These are phyloP conservation scores for Crucibulum laeve DNA, from an alignment of 768 basidiomycete genomes.

Conservation along the genomic window DNA sequence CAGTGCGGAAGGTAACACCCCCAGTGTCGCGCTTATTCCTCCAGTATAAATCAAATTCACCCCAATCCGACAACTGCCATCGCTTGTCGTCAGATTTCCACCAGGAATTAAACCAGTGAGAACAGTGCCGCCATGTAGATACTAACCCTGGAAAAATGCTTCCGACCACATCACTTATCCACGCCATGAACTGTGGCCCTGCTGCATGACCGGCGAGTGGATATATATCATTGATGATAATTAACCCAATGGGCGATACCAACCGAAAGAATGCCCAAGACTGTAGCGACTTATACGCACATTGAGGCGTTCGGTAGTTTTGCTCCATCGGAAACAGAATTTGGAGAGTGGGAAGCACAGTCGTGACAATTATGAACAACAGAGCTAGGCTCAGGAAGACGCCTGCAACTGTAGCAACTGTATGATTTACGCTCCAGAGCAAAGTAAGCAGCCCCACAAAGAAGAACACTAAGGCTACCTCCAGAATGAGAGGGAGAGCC, in stretches of 20 bases:
- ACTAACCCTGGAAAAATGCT: background rate
- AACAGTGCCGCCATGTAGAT: background rate
- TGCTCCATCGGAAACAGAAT: conserved; percentile 1
- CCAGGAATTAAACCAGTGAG: background rate
- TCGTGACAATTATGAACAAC: background rate
- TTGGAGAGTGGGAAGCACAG: conserved; percentile 8
- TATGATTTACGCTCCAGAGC: conserved; percentile 12
- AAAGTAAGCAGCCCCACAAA: conserved; percentile 18
- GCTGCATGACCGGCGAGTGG: background rate
- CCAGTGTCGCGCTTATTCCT: background rate
- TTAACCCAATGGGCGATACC: background rate
- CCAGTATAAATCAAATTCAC: background rate
- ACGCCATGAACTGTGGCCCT: background rate
- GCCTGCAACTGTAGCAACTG: conserved; percentile 13
- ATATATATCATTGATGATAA: background rate
- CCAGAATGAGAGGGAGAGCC: conserved; percentile 18
- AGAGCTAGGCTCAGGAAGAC: background rate
- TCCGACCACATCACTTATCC: background rate
- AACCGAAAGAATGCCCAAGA: conserved; percentile 5
- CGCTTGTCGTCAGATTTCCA: background rate
- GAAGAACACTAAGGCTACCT: conserved; percentile 18
- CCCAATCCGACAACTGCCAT: background rate
- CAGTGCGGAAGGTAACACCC: too few species aligned
- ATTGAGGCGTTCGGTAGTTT: conserved; percentile 1
- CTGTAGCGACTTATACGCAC: conserved; percentile 13